Evolutionary conservation across 2,329 filamentous ascomycete species (phyloP).

Genomic region (Fusarium denticulatum): DNA sequence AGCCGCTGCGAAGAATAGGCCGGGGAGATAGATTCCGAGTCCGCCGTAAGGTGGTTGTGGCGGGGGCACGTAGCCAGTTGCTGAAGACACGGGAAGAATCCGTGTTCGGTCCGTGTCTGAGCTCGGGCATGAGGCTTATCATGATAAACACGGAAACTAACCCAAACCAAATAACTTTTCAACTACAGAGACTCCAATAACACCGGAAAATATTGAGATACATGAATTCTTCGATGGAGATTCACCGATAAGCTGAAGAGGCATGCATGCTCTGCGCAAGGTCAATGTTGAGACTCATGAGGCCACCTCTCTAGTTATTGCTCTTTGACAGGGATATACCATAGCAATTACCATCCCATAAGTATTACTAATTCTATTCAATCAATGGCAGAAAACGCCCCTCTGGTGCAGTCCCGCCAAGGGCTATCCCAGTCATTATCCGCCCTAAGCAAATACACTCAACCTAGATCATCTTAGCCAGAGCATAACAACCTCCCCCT

Average conservation of each 20-base stretch:
- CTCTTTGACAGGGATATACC: not conserved
- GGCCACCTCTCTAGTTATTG: too few relatives aligned
- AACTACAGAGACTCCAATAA: not conserved
- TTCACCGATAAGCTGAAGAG: not conserved
- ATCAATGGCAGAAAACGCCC: too few relatives aligned
- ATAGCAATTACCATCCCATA: accelerated
- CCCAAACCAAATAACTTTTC: not conserved
- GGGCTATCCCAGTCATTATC: not conserved
- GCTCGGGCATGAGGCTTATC: not conserved
- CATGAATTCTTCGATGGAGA: too few relatives aligned
- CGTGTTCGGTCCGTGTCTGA: not conserved
- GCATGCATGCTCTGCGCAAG: not conserved
- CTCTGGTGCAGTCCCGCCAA: not conserved
- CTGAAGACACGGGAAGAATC: not conserved
- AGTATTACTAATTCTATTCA: too few relatives aligned
- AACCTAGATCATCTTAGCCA: not conserved
- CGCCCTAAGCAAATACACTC: not conserved
- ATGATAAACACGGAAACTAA: not conserved
- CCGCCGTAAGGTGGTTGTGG: not conserved
- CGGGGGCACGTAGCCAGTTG: accelerated
- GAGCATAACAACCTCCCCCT: not conserved
- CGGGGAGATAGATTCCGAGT: not conserved
- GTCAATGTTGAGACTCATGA: accelerated
- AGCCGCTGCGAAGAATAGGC: accelerated
- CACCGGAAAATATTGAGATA: accelerated